Evolutionary conservation across 192 early-diverging fungal species (phyloP).

Genomic region (Backusella australiensis): DNA sequence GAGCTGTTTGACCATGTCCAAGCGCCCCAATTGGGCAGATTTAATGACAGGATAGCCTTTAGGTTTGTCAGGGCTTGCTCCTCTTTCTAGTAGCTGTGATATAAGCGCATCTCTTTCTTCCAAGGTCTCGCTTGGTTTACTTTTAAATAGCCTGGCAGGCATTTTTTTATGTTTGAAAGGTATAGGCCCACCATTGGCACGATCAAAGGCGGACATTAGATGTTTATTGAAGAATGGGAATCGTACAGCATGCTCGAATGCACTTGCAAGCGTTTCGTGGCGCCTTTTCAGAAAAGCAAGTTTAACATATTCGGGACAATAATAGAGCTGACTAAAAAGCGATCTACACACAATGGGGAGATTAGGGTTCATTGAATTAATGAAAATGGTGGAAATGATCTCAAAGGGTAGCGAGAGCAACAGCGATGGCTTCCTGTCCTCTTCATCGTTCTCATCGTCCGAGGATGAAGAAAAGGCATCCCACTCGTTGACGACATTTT

Average conservation of each 20-base stretch:
- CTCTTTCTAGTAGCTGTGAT: slow-evolving; percentile 30
- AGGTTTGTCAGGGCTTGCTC: slow-evolving; percentile 32
- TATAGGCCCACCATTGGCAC: not conserved
- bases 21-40: slow-evolving; percentile 31
- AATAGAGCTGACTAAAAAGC: slow-evolving; percentile 11
- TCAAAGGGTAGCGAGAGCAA: slow-evolving; percentile 27
- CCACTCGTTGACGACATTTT: not conserved
- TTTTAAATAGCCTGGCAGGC: slow-evolving; percentile 31
- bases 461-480: not conserved
- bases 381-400: slow-evolving; percentile 32
- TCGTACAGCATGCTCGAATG: slow-evolving; percentile 3
- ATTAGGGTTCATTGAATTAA: slow-evolving; percentile 25
- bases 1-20: slow-evolving; percentile 31
- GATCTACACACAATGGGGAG: slow-evolving; percentile 19
- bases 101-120: slow-evolving; percentile 16
- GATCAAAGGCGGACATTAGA: slow-evolving; percentile 16
- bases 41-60: slow-evolving; percentile 44
- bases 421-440: not conserved
- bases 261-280: not conserved
- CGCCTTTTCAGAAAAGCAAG: slow-evolving; percentile 19
- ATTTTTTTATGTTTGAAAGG: slow-evolving; percentile 16
- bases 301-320: slow-evolving; percentile 17
- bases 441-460: not conserved
- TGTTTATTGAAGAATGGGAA: slow-evolving; percentile 29
- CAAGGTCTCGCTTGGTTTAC: not conserved